Evolutionary conservation across 305 asterid genomes (phyloP).

Genomic region (Nicotiana rustica): DNA sequence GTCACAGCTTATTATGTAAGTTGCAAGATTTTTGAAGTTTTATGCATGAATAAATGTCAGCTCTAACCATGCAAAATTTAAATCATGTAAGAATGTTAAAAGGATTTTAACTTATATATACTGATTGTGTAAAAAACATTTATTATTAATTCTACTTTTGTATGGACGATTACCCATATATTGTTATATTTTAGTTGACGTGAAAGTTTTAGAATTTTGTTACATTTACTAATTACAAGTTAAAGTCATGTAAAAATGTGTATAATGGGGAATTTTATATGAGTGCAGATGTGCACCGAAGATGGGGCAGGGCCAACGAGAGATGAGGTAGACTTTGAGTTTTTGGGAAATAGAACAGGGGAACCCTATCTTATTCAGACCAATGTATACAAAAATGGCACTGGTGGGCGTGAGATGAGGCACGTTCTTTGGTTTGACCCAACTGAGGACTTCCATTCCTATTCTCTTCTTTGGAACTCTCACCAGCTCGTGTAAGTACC

Average conservation of each 20-base stretch:
- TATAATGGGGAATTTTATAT: neutral
- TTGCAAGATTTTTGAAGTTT: neutral
- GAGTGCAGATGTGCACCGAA: conserved; percentile 79
- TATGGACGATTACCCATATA: neutral
- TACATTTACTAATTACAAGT: neutral
- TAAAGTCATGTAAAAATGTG: neutral
- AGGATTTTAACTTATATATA: neutral
- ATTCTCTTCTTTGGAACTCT: conserved; percentile 81
- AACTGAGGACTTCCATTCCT: conserved; percentile 74
- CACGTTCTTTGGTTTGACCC: conserved; percentile 92
- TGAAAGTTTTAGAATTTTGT: neutral
- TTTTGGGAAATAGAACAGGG: conserved; percentile 90
- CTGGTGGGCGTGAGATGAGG: conserved; percentile 88
- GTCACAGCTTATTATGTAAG: conserved; percentile 91
- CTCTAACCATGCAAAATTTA: neutral
- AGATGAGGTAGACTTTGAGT: conserved; percentile 90
- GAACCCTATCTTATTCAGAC: conserved; percentile 83
- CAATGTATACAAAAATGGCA: conserved; percentile 84
- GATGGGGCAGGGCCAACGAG: conserved; percentile 75
- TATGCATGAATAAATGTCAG: neutral
- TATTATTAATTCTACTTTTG: too few relatives aligned
- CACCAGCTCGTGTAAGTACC: conserved; percentile 74
- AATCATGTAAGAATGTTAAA: neutral
- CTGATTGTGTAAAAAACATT: too few relatives aligned
- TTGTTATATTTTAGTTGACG: too few relatives aligned